Percentiles rank a stretch among this genome's conserved stretches.
phyloP scores from a whole-genome alignment of 169 alveolate species.

The Plasmodium chabaudi region DNA sequence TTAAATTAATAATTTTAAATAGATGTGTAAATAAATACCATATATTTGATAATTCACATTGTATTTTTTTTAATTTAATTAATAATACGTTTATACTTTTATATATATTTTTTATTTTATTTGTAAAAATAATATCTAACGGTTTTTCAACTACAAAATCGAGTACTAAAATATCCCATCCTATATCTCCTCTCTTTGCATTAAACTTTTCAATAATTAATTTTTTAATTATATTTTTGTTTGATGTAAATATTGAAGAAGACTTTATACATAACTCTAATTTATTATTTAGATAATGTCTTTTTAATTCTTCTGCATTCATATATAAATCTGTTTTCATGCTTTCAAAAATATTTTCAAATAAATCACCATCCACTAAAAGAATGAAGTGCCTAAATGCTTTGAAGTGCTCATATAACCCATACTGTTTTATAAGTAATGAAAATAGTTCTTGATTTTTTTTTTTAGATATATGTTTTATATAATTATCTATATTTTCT shows the following conservation, averaged over 20 bases:
- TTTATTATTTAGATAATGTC: constrained; percentile 52
- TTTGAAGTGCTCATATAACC: constrained; percentile 41
- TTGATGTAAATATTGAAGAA: constrained; percentile 43
- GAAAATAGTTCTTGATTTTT: constrained; percentile 48
- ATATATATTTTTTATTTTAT: constrained; percentile 39
- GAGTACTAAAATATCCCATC: constrained; percentile 67
- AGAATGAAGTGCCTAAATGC: constrained; percentile 69
- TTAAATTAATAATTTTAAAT: constrained; percentile 56
- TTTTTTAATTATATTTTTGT: constrained; percentile 29
- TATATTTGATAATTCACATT: constrained; percentile 53
- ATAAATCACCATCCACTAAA: constrained; percentile 66
- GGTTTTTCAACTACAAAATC: constrained; percentile 61
- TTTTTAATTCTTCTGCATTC: constrained; percentile 72
- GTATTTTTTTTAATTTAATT: constrained; percentile 55
- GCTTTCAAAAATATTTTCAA: constrained; percentile 59
- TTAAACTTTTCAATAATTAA: constrained; percentile 36
- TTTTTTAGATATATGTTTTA: constrained; percentile 8
- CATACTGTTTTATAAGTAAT: constrained; percentile 30
- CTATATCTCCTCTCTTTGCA: constrained; percentile 57
- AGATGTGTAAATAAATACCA: constrained; percentile 74
- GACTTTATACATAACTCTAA: constrained; percentile 62
- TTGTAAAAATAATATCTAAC: constrained; percentile 57
- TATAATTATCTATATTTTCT: constrained; percentile 53
- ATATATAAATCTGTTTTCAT: constrained; percentile 71
- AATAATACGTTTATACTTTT: constrained; percentile 49